Evolutionary conservation across 257 asterid species (phyloP), one percentile per base, ranked within the genome.

Genomic region (Linderniella brevidens): DNA sequence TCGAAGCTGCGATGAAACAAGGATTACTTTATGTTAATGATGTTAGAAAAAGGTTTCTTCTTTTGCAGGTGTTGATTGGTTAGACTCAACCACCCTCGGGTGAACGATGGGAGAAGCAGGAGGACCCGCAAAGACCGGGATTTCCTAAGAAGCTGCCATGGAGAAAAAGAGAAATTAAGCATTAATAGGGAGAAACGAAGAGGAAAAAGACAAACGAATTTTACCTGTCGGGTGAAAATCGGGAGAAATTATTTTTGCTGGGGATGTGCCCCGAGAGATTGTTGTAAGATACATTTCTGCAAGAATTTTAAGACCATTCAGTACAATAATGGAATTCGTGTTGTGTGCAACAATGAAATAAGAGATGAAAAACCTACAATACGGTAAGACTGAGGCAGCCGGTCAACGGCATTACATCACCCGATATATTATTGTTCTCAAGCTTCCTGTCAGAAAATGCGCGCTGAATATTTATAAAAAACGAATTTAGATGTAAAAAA

Each of bases 201-300:
- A 48, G 8, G 17, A 10, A 17, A 17, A n/a, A 11, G 45, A 52
- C 12, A 64, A 64, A 17, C 0, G 19, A 4, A 5, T 17, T 8
- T 37, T 8, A 73, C 92, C 98, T 76, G 42, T 85, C 93, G 0
- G 96, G 86, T 17, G 81, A 63, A 69, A 90, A 90, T 50, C 94
- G 67, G 0, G 98, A 80, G 70, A 90, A 90, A 59, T 90, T 90
- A 48, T 84, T 85, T 63, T 79, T 93, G 0, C 83, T 63, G 12
- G 98, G 94, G 51, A 90, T 77, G 57, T 66, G 64, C 35, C 99
- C 96, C 6, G 56, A 83, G 19, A 90, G 74, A 57, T 75, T 77
- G 56, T 90, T 90, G 64, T 74, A 81, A 1, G 98, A 90, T 3
- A 90, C 80, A n/a, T 90, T 85, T 56, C 98, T 88, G 78, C 38